Evolutionary conservation across 2,329 filamentous ascomycete species (phyloP), one percentile per base, ranked within the genome.

Genomic region (Colletotrichum sp.): DNA sequence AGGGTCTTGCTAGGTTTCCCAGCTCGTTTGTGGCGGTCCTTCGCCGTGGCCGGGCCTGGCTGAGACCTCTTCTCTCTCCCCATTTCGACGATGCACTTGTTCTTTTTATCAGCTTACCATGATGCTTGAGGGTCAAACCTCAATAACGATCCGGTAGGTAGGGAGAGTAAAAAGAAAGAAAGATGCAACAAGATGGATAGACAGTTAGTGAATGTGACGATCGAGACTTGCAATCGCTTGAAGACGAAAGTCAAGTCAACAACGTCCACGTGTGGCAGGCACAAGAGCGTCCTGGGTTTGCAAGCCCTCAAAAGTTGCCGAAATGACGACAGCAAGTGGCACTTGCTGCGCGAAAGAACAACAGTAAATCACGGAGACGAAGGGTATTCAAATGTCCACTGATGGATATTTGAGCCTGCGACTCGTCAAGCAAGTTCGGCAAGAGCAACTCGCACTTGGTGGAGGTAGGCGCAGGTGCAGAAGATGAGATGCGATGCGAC

Each of bases 41-140:
- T 78, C 43, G 75, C 75, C 75, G 69, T 66, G 60, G 52, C 75
- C 55, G 52, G 69, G 55, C 75, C 76, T 9, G 74, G 70, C 34
- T 74, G 70, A 12, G 60, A n/a, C 30, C 58, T 72, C 73, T 77
- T 78, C 56, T 78, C 75, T 78, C 72, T 78, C 72, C 75, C 77
- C 77, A 78, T 78, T 69, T 71, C 60, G 43, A 52, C n/a, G 43
- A 52, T 52, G 43, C 43, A 22, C 43, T 71, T 62, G 58, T 65
- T 60, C 60, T 27, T 58, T 48, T 55, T 36, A 64, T 72, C 66
- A 74, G 70, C 74, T 77, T 76, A 76, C 69, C 76, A 77, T 77
- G 62, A 67, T 66, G 70, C 30, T 76, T 62, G 56, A 43, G 55
- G 52, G 74, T 32, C 27, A 55, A 55, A 66, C 60, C 28, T 34